Evolutionary conservation across 2,329 filamentous ascomycete species (phyloP), one percentile per base, ranked within the genome.

Genomic region (Arthrinium phaeospermum): DNA sequence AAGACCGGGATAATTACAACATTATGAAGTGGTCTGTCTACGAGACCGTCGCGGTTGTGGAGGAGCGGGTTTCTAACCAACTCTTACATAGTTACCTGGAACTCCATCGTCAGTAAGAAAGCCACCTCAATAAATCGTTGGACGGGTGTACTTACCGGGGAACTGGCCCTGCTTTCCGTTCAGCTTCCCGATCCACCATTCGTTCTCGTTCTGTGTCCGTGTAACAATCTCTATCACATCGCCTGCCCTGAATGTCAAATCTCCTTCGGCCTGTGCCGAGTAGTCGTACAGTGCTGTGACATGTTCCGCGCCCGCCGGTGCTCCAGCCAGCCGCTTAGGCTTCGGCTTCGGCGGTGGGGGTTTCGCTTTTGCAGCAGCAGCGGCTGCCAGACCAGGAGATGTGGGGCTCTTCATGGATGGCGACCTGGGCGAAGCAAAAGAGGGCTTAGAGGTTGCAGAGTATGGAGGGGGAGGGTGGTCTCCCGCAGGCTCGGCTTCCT

Each of bases 271-370:
- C 81, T 98, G 95, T 7, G 96, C 96, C 74, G 97, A 94, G 79
- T 97, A 99, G 80, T 98, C 96, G 82, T 98, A 99, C 74, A 99
- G 84, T 10, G 96, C 96, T 3, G 95, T 98, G 46, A 93, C 95
- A 0, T 90, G 95, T 82, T 98, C 95, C 0, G 89, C 88, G 7
- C 67, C 70, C 0, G 86, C 84, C 0, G 92, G 90, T 22, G 85
- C 87, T 3, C 87, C 91, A 75, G 88, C 92, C 67, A 98, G 85
- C 71, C 91, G 95, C 85, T 98, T 94, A n/a, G 93, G 89, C 71
- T 90, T 96, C 1, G 95, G 94, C 75, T 91, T 91, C 8, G 89
- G 89, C 61, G 94, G 93, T 71, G 91, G 91, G 72, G 90, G 90
- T 72, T 93, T 93, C 47, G 91, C 88, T 85, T 95, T 96, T 70